Percentiles rank a stretch among this genome's conserved stretches.
These are phyloP conservation scores for Martiniozyma abietophila DNA, from an alignment of 805 yeast species.

Conservation along the genomic window DNA sequence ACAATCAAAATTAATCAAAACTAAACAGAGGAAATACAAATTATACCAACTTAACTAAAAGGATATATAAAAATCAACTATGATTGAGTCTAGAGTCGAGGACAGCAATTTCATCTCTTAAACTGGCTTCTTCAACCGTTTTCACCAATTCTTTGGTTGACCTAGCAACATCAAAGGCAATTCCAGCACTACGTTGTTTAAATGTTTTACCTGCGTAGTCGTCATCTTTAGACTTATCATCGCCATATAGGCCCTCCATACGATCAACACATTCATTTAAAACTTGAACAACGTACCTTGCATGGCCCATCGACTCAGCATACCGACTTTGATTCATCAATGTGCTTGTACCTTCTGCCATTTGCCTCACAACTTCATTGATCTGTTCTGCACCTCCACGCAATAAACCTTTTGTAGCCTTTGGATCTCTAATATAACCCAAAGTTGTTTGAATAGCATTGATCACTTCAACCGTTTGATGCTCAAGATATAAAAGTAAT, in stretches of 20 bases:
- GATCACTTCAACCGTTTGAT: conserved; percentile 87
- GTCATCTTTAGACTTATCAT: conserved; percentile 33
- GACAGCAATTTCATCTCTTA: conserved; percentile 76
- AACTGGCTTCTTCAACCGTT: conserved; percentile 89
- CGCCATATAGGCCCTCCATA: conserved; percentile 60
- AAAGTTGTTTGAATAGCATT: conserved; percentile 79
- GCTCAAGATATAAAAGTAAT: conserved; percentile 77
- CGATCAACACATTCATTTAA: conserved; percentile 78
- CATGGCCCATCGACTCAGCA: conserved; percentile 78
- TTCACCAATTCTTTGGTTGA: conserved; percentile 93
- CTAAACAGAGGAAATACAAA: too few species aligned
- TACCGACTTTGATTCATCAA: conserved; percentile 87
- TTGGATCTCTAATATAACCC: conserved; percentile 66
- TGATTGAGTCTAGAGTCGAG: conserved; percentile 52
- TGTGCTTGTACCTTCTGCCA: conserved; percentile 82
- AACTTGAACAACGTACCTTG: conserved; percentile 82
- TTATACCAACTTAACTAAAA: too few species aligned
- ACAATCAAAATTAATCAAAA: too few species aligned
- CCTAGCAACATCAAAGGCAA: conserved; percentile 93
- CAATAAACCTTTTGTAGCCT: conserved; percentile 66
- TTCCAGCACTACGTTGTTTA: conserved; percentile 91
- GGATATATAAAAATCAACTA: neutral
- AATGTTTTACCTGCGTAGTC: conserved; percentile 81
- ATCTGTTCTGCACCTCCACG: conserved; percentile 70
- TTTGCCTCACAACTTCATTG: conserved; percentile 66